phyloP scores from a whole-genome alignment of 495 filamentous ascomycete species.

The Pseudoneurospora amorphoporcata region DNA sequence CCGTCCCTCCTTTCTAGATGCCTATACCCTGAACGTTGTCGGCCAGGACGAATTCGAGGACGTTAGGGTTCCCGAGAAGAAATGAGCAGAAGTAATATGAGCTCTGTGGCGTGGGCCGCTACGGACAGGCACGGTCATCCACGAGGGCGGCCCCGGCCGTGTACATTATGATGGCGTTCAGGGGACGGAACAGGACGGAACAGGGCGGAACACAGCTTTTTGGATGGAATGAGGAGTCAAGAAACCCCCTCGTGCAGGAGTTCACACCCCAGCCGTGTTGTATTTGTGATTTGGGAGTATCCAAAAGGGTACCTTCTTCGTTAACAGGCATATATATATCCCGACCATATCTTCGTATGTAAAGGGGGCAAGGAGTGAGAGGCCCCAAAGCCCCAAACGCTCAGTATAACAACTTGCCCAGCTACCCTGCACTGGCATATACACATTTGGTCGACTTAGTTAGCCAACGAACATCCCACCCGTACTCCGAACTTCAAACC shows the following conservation, averaged over 20 bases:
- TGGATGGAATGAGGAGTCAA: neutral
- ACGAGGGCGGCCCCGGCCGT: neutral
- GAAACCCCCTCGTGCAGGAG: neutral
- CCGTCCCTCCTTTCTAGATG: slow-evolving; percentile 44
- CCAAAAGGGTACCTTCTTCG: neutral
- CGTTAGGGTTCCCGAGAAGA: slow-evolving; percentile 66
- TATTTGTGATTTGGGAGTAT: neutral
- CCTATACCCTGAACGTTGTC: slow-evolving; percentile 79
- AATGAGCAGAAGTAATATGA: slow-evolving; percentile 8
- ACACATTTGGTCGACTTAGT: neutral
- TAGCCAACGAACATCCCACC: neutral
- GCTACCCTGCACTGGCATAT: neutral
- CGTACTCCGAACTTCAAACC: neutral
- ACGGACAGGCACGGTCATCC: neutral
- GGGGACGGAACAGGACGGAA: neutral
- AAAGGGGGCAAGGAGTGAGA: neutral
- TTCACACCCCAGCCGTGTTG: neutral
- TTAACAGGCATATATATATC: neutral
- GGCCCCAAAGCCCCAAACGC: neutral
- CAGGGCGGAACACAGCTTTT: neutral
- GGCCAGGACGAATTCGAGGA: slow-evolving; percentile 98
- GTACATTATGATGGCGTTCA: neutral
- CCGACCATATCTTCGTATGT: neutral
- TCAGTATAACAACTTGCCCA: neutral
- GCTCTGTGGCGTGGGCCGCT: neutral